phyloP scores from a whole-genome alignment of 345 rosid genomes.

The Populus euphratica region DNA sequence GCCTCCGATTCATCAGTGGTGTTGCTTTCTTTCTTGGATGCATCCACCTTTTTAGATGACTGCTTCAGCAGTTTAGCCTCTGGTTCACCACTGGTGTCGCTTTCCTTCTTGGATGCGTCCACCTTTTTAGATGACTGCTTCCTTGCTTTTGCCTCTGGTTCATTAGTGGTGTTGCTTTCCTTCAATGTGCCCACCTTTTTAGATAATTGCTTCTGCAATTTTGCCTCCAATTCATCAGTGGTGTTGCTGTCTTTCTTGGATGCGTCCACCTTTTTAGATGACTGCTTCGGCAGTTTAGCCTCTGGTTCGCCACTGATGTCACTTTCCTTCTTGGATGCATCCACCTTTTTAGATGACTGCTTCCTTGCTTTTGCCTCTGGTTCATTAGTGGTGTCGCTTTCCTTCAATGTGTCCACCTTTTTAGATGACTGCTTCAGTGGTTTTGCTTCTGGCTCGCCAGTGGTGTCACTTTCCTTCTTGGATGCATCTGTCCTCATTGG shows the following conservation, averaged over 20 bases:
- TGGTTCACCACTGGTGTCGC: constrained; percentile 34
- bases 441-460: constrained; percentile 43
- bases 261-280: constrained; percentile 17
- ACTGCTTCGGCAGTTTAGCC: constrained; percentile 9
- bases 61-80: constrained; percentile 26
- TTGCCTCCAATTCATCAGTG: constrained; percentile 40
- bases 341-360: constrained; percentile 9
- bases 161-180: constrained; percentile 40
- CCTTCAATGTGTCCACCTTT: constrained; percentile 35
- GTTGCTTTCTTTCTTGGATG: constrained; percentile 40
- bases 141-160: constrained; percentile 33
- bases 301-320: constrained; percentile 41
- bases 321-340: constrained; percentile 41
- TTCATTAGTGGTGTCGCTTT: constrained; percentile 39
- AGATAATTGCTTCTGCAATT: constrained; percentile 4
- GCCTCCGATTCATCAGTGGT: constrained; percentile 40
- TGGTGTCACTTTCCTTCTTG: constrained; percentile 39
- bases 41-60: constrained; percentile 14
- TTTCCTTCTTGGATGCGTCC: constrained; percentile 42
- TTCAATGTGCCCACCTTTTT: constrained; percentile 28
- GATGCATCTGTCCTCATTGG: constrained; percentile 24
- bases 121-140: constrained; percentile 6
- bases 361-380: constrained; percentile 31
- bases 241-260: constrained; percentile 40
- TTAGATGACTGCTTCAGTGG: constrained; percentile 1